These are phyloP conservation scores for Fibroporia radiculosa DNA, from an alignment of 768 basidiomycete genomes.

Conservation along the genomic window DNA sequence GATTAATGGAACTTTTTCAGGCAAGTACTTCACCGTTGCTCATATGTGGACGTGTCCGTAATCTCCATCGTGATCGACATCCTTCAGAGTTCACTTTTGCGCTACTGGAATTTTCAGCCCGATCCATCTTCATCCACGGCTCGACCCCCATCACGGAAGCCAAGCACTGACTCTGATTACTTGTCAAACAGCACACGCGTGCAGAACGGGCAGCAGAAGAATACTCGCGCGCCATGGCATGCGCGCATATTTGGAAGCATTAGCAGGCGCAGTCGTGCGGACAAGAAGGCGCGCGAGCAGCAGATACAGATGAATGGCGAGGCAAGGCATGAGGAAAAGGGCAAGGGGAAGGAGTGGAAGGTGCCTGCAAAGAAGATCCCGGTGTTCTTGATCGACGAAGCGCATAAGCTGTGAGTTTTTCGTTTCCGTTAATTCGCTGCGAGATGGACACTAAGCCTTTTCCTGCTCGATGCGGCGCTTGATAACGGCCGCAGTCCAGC, in stretches of 20 bases:
- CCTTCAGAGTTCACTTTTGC: slow-evolving; percentile 54
- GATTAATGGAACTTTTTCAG: slow-evolving; percentile 82
- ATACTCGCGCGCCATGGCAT: slow-evolving; percentile 10
- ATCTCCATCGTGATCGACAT: not conserved
- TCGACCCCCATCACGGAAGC: slow-evolving; percentile 4
- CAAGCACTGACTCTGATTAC: slow-evolving; percentile 8
- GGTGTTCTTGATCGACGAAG: slow-evolving; percentile 80
- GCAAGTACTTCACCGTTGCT: slow-evolving; percentile 25
- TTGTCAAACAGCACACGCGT: slow-evolving; percentile 1
- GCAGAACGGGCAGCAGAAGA: not conserved
- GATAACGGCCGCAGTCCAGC: slow-evolving; percentile 41
- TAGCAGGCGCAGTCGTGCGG: slow-evolving; percentile 9
- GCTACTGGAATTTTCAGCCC: slow-evolving; percentile 65
- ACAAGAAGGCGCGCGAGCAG: slow-evolving; percentile 4
- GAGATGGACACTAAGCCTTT: not conserved
- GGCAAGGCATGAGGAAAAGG: slow-evolving; percentile 25
- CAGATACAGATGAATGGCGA: slow-evolving; percentile 17
- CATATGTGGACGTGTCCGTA: not conserved
- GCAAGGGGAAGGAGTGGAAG: slow-evolving; percentile 25
- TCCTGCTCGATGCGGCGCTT: not conserved
- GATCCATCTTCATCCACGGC: slow-evolving; percentile 9
- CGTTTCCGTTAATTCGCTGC: not conserved
- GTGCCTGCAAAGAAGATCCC: slow-evolving; percentile 59
- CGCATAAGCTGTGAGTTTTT: slow-evolving; percentile 62
- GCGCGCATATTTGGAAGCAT: slow-evolving; percentile 14